Conservation (phyloP, 768 basidiomycete genomes). For the Agaricus subrufescens region DNA sequence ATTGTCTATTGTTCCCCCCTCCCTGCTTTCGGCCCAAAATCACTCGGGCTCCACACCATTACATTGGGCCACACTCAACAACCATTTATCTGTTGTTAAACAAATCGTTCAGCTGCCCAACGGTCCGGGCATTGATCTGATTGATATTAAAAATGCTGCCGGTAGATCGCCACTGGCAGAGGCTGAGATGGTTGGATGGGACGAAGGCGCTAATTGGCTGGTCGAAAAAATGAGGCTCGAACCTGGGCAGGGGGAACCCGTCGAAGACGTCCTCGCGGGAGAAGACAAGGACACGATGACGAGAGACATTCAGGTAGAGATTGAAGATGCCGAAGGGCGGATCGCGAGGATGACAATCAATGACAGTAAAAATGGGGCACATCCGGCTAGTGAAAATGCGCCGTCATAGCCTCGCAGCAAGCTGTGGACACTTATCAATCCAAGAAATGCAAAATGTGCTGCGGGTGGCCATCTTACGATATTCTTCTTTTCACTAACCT, state of each 20-base stretch:
- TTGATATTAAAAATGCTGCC: constrained; percentile 71
- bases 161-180: constrained; percentile 78
- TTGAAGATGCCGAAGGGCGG: constrained; percentile 67
- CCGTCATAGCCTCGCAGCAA: not conserved
- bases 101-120: constrained; percentile 50
- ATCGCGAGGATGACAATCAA: constrained; percentile 60
- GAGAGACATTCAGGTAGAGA: constrained; percentile 59
- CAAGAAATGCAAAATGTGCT: not conserved
- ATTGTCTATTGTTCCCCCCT: constrained; percentile 51
- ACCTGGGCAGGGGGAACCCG: constrained; percentile 32
- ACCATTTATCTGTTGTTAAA: constrained; percentile 60
- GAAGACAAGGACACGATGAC: constrained; percentile 28
- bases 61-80: constrained; percentile 90
- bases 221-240: constrained; percentile 79
- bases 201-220: constrained; percentile 81
- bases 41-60: constrained; percentile 74
- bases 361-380: constrained; percentile 11
- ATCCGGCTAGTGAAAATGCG: not conserved
- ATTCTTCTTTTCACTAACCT: no score
- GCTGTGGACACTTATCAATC: not conserved
- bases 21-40: constrained; percentile 61
- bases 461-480: no score
- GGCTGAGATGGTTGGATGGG: constrained; percentile 76
- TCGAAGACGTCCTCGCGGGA: constrained; percentile 30
- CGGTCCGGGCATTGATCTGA: constrained; percentile 62